Evolutionary conservation across 108 stramenopile species (phyloP).

Genomic region (Skeletonema potamos): DNA sequence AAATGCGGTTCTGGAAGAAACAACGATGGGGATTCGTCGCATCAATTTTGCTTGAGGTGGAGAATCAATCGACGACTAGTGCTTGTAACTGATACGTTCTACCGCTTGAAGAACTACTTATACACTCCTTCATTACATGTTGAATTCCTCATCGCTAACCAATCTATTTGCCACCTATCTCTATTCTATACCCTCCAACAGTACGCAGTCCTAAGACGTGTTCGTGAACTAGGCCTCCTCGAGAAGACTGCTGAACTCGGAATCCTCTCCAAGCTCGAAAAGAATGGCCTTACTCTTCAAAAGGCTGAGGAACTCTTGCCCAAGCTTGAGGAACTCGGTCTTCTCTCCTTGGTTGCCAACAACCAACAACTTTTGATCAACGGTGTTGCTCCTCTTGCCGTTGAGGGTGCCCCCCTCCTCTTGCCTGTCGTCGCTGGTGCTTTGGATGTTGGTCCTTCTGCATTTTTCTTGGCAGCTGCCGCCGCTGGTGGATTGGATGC

Average conservation of each 20-base stretch:
- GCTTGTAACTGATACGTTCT: not conserved
- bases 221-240: conserved; percentile 83
- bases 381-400: conserved; percentile 68
- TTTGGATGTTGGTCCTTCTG: conserved; percentile 69
- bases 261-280: conserved; percentile 80
- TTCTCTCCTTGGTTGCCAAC: conserved; percentile 73
- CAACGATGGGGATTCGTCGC: no score
- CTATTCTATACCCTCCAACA: conserved; percentile 23
- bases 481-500: conserved; percentile 54
- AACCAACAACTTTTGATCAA: conserved; percentile 89
- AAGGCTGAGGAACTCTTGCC: conserved; percentile 78
- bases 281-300: conserved; percentile 72
- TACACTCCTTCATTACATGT: not conserved
- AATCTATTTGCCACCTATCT: not conserved
- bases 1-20: no score
- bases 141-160: conserved; percentile 6
- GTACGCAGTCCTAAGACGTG: conserved; percentile 82
- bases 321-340: conserved; percentile 63
- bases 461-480: conserved; percentile 71
- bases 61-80: not conserved
- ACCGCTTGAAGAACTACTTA: not conserved
- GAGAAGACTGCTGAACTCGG: conserved; percentile 78
- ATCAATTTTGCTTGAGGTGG: not conserved
- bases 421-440: conserved; percentile 79
- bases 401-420: conserved; percentile 82